Percentiles rank a stretch among this genome's conserved stretches.
Conservation (phyloP, 768 basidiomycete species). For the Pleurotus cornucopiae region DNA sequence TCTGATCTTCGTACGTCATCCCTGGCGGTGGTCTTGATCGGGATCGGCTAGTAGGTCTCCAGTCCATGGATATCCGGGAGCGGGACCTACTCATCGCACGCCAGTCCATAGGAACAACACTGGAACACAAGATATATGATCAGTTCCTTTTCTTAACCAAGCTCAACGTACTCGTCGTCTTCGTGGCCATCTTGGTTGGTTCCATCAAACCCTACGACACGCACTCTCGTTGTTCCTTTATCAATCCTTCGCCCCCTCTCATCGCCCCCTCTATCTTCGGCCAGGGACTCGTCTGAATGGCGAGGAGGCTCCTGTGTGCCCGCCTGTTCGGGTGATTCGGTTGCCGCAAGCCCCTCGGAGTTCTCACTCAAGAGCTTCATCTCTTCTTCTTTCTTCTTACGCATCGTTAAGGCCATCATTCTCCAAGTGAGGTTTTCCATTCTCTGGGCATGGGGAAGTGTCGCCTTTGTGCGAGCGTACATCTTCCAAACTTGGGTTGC, state of each 20-base stretch:
- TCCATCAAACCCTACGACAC: constrained; percentile 80
- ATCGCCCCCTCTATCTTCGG: constrained; percentile 26
- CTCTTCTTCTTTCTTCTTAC: constrained; percentile 82
- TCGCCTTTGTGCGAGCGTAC: constrained; percentile 88
- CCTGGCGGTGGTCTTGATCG: constrained; percentile 65
- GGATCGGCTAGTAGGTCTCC: constrained; percentile 76
- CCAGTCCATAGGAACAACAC: constrained; percentile 85
- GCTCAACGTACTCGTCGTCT: constrained; percentile 65
- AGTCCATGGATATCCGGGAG: constrained; percentile 89
- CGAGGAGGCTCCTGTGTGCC: constrained; percentile 14
- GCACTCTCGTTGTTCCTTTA: constrained; percentile 76
- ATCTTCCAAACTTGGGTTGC: constrained; percentile 98
- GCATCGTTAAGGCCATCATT: constrained; percentile 94
- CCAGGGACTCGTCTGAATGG: constrained; percentile 15
- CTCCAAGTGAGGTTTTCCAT: constrained; percentile 99
- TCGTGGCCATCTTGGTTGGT: constrained; percentile 66
- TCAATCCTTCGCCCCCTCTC: constrained; percentile 72
- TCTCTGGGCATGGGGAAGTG: constrained; percentile 84
- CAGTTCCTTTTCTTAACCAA: constrained; percentile 9
- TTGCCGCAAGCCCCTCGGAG: constrained; percentile 14
- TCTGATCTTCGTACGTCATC: constrained; percentile 44
- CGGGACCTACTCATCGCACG: constrained; percentile 86
- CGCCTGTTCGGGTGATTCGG: constrained; percentile 11
- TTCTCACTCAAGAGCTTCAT: constrained; percentile 14
- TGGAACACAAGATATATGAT: constrained; percentile 24